These are phyloP conservation scores for Prosopis cineraria DNA, from an alignment of 306 rosid genomes.

Conservation along the genomic window DNA sequence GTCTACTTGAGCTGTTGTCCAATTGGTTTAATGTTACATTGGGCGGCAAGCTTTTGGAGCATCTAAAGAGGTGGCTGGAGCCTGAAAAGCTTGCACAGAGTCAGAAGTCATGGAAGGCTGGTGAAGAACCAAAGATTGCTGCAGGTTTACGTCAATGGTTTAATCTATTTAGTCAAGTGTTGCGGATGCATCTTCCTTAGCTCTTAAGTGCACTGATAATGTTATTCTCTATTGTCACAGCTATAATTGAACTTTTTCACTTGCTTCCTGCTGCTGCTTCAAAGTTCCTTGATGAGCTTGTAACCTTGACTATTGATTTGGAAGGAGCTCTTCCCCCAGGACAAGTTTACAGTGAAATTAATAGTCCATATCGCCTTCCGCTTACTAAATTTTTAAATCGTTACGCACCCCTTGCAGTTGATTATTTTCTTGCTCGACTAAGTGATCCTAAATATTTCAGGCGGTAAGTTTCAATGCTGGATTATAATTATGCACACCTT, in stretches of 20 bases:
- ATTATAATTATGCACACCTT: not conserved
- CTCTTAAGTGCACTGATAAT: constrained; percentile 28
- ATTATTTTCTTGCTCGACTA: constrained; percentile 90
- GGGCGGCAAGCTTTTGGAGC: constrained; percentile 92
- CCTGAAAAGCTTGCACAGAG: constrained; percentile 97
- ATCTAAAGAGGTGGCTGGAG: constrained; percentile 97
- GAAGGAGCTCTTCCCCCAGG: constrained; percentile 98
- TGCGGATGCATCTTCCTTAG: constrained; percentile 31
- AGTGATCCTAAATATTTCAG: constrained; percentile 94
- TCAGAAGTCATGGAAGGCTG: constrained; percentile 98
- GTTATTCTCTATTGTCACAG: constrained; percentile 53
- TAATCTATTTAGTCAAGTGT: constrained; percentile 29
- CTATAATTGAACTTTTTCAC: constrained; percentile 98
- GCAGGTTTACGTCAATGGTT: constrained; percentile 65
- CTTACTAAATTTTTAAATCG: constrained; percentile 91
- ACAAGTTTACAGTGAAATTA: constrained; percentile 94
- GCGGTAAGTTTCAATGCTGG: constrained; percentile 59
- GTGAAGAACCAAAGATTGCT: constrained; percentile 99
- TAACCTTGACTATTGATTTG: constrained; percentile 94
- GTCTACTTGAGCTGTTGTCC: constrained; percentile 92
- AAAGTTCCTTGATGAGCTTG: constrained; percentile 96
- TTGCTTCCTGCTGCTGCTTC: constrained; percentile 96
- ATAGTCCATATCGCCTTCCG: constrained; percentile 95
- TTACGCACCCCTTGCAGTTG: constrained; percentile 83
- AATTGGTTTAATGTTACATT: constrained; percentile 98